These are phyloP conservation scores for Coniochaeta prunicola DNA, from an alignment of 2,329 filamentous ascomycete species.

Conservation along the genomic window DNA sequence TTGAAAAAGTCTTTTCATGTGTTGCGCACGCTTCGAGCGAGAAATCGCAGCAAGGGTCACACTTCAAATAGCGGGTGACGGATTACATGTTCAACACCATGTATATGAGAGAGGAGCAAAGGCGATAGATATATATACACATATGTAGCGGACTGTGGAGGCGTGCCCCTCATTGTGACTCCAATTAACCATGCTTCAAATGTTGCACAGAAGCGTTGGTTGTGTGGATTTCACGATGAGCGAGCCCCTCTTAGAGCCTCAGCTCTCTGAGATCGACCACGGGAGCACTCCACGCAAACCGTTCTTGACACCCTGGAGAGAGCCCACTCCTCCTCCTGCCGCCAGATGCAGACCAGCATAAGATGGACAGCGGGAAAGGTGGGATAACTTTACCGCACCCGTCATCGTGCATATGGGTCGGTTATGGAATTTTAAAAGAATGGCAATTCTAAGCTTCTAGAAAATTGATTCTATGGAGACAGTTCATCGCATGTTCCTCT, in stretches of 20 bases:
- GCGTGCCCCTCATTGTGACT: not conserved
- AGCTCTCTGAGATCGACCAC: not conserved
- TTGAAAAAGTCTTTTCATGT: not conserved
- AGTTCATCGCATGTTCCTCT: not conserved
- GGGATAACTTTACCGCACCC: not conserved
- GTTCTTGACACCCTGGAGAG: not conserved
- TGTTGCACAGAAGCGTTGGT: not conserved
- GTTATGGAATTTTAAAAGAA: not conserved
- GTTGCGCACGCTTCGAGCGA: not conserved
- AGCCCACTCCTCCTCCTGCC: not conserved
- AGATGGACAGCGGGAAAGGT: not conserved
- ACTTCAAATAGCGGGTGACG: not conserved
- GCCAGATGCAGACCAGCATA: not conserved
- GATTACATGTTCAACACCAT: not conserved
- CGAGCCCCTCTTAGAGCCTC: not conserved
- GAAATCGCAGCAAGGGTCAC: not conserved
- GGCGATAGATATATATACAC: not conserved
- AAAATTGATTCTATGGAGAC: not conserved
- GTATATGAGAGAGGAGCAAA: not conserved
- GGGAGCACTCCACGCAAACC: constrained; percentile 1
- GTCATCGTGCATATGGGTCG: constrained; percentile 1
- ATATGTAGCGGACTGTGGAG: too few species aligned
- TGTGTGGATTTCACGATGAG: not conserved
- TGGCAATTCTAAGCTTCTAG: not conserved
- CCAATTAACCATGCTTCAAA: not conserved